Conservation (phyloP, 257 asterid genomes). For the Ocimum tenuiflorum region DNA sequence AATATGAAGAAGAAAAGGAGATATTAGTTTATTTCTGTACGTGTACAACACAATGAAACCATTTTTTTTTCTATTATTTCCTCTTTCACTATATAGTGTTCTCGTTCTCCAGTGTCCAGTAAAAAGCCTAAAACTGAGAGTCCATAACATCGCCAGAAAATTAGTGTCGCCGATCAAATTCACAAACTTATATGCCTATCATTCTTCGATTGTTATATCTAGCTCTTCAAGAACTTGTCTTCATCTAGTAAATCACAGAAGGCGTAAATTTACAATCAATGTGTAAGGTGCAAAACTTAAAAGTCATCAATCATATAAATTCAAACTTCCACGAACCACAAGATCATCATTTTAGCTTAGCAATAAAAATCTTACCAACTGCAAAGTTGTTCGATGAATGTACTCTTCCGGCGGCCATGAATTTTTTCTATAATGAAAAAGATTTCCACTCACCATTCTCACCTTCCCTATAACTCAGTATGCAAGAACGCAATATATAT, state of each 20-base stretch:
- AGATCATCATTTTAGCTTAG: neutral
- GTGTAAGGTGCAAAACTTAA: neutral
- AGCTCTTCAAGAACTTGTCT: no score
- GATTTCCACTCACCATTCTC: constrained; percentile 77
- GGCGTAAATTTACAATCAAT: neutral
- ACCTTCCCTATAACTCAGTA: constrained; percentile 13
- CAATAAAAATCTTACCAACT: constrained; percentile 57
- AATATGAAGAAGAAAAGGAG: neutral
- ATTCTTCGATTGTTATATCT: no score
- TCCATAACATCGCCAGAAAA: neutral
- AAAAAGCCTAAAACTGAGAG: neutral
- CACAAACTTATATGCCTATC: no score
- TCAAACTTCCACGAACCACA: neutral
- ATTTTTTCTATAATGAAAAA: constrained; percentile 77
- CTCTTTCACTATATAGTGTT: neutral
- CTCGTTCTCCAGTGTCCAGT: neutral
- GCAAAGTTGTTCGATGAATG: constrained; percentile 68
- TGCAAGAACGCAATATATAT: constrained; percentile 22
- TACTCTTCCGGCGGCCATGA: constrained; percentile 99
- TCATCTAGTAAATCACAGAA: neutral
- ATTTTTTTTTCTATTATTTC: neutral
- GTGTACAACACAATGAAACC: neutral
- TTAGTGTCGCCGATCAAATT: neutral
- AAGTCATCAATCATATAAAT: no score
- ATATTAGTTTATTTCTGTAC: neutral